Percentiles rank a stretch among this genome's conserved stretches.
These are phyloP conservation scores for Penicillium sp. DNA, from an alignment of 2,329 filamentous ascomycete genomes.

Conservation along the genomic window DNA sequence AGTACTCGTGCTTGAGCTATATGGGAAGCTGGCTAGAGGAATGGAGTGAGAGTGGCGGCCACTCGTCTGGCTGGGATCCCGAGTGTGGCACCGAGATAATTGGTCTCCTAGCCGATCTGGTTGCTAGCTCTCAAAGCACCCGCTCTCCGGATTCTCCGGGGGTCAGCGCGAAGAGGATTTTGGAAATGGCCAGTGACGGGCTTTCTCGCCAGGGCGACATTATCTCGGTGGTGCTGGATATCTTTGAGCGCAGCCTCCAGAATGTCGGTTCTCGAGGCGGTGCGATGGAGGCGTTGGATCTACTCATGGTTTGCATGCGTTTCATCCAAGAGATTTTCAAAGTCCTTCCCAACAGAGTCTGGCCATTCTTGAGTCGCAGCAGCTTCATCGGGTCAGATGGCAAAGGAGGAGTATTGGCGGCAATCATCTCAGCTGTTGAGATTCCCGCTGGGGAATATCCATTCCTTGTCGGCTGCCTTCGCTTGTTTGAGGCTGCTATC, in stretches of 20 bases:
- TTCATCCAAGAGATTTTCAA: constrained; percentile 76
- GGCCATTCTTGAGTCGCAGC: constrained; percentile 85
- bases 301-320: constrained; percentile 76
- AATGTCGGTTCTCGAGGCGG: constrained; percentile 61
- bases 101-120: constrained; percentile 71
- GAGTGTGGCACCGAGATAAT: constrained; percentile 75
- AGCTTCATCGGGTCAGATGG: constrained; percentile 77
- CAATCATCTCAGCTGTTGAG: constrained; percentile 81
- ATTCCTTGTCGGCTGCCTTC: constrained; percentile 74
- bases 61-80: constrained; percentile 57
- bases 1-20: constrained; percentile 79
- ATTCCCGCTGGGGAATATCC: constrained; percentile 75
- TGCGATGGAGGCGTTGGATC: constrained; percentile 65
- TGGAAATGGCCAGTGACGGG: constrained; percentile 56
- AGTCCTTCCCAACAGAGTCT: constrained; percentile 79
- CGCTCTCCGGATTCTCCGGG: constrained; percentile 40
- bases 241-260: constrained; percentile 71
- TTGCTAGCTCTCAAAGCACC: constrained; percentile 52
- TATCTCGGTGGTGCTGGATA: constrained; percentile 78
- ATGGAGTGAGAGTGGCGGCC: constrained; percentile 53
- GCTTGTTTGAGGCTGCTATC: constrained; percentile 74
- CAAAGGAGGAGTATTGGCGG: constrained; percentile 74
- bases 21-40: constrained; percentile 69
- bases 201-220: constrained; percentile 65
- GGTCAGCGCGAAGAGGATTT: constrained; percentile 45